A percentile compares a stretch with the other conserved stretches of the same genome.
These are phyloP conservation scores for Ilyonectria destructans DNA, from an alignment of 2,329 filamentous ascomycete genomes.

Conservation along the genomic window DNA sequence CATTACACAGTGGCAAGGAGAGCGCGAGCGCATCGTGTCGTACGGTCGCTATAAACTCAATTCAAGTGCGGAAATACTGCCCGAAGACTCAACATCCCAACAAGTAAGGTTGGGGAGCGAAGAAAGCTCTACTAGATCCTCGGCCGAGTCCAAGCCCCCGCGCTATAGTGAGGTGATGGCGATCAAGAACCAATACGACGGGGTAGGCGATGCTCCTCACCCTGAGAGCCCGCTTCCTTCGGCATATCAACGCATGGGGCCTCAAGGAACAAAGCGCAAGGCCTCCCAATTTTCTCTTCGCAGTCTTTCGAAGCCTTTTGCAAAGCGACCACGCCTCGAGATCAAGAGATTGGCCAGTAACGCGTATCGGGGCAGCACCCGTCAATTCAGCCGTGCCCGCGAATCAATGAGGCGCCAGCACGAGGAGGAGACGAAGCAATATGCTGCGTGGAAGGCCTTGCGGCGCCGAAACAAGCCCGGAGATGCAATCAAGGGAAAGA, in stretches of 20 bases:
- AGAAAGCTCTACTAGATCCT: conserved; percentile 1
- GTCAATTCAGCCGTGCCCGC: conserved; percentile 47
- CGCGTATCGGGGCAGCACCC: conserved; percentile 48
- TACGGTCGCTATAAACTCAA: conserved; percentile 49
- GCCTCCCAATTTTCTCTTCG: conserved; percentile 52
- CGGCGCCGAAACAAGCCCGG: conserved; percentile 46
- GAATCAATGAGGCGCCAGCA: conserved; percentile 49
- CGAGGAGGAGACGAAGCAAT: conserved; percentile 46
- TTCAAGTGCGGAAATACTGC: conserved; percentile 48
- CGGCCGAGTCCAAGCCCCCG: neutral
- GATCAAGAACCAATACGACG: conserved; percentile 46
- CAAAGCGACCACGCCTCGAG: conserved; percentile 39
- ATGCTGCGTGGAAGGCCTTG: conserved; percentile 50
- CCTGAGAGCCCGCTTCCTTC: conserved; percentile 37
- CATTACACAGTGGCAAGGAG: conserved; percentile 49
- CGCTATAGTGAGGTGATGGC: conserved; percentile 16
- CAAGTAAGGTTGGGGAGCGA: neutral
- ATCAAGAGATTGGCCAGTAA: conserved; percentile 50
- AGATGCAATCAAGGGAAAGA: conserved; percentile 46
- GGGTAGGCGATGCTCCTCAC: conserved; percentile 37
- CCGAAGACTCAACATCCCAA: conserved; percentile 35
- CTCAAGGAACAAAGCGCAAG: conserved; percentile 51
- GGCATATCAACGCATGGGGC: conserved; percentile 23
- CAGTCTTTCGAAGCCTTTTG: conserved; percentile 47
- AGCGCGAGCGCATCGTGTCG: conserved; percentile 39